Evolutionary conservation across 2,329 filamentous ascomycete genomes (phyloP), one percentile per base, ranked within the genome.

Genomic region (Fragosphaeria purpurea): DNA sequence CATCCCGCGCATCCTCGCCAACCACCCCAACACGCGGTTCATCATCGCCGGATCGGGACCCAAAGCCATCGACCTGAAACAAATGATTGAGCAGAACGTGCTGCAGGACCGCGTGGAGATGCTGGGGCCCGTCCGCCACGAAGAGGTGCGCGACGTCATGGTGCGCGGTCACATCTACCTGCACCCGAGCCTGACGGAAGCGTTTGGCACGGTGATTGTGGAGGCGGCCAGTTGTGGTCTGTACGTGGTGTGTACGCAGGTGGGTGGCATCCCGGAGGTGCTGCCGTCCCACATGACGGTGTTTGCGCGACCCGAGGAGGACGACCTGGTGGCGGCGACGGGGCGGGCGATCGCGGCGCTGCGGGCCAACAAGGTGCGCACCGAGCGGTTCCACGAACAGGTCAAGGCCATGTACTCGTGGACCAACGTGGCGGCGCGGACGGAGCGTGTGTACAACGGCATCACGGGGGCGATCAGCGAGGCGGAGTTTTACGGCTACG

Each of bases 351-450:
- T 98, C 55, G 85, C 83, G 0, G 85, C 87, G 34, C 75, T 98
- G 50, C 83, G 91, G 43, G 85, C 85, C 6, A 91, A 90, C 58
- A 88, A 85, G 60, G 85, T 98, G 33, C 83, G 88, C 55, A 95
- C 93, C 1, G 91, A 97, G 64, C 80, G 85, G 41, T 98, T 98
- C 63, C 93, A 98, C 64, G 91, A 95, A 58, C 87, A 97, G 66
- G 93, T 98, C 55, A 89, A 91, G 67, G 87, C 86, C 71, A 97
- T 97, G 93, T 98, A 98, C 70, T 95, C 88, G 1, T 98, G 93
- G 93, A 87, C 87, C 33, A 91, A 98, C 64, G 91, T 98, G 33
- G 93, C 93, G 11, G 79, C 86, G 59, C 85, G 93, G 50, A 97
- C 93, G 0, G 93, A 98, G 68, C 79, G 91, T 34, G 93, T 98